Evolutionary conservation across 2,329 filamentous ascomycete genomes (phyloP), one percentile per base, ranked within the genome.

Genomic region (Exophiala lecanii-corni): DNA sequence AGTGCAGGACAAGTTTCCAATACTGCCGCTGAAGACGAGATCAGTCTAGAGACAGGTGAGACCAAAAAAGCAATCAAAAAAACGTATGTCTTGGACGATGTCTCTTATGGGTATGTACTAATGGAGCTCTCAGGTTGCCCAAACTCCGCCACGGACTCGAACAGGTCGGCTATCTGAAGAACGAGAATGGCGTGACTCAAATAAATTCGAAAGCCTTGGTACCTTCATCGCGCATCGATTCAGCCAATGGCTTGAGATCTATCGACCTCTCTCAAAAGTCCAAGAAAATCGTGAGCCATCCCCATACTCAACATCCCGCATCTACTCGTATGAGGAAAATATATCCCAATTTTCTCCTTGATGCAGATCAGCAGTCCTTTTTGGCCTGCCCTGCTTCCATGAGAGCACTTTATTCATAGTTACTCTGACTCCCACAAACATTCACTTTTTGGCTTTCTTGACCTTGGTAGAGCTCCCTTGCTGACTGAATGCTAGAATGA

Each of bases 351-450:
- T 67, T 65, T 65, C 62, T 68, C 60, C 77, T 84, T 84, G 84
- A 89, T 75, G 84, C 80, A 77, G 81, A 80, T 72, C 62, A 62
- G 67, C 74, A 75, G 75, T 75, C 78, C 86, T 85, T 91, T 74
- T 84, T 92, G 86, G 84, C 76, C 71, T 76, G 76, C 73, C 72
- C 77, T 73, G 79, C 82, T 77, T 76, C 80, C 73, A 75, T 83
- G 80, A 83, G 74, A 80, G 69, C 57, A 67, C 66, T 65, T 62
- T 64, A 67, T 67, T 86, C 84, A 82, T 82, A 82, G 79, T 82
- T 82, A 82, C 79, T 79, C 79, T 82, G 79, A 82, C 38, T 48
- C 23, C 15, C 36, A 30, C 19, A 25, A 17, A 5, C 21, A 47
- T 50, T 45, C n/a, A 41, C 38, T 50, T 43, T 34, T 41, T 12